phyloP scores from a whole-genome alignment of 2,329 filamentous ascomycete genomes.

The Dothiorella sarmentorum region DNA sequence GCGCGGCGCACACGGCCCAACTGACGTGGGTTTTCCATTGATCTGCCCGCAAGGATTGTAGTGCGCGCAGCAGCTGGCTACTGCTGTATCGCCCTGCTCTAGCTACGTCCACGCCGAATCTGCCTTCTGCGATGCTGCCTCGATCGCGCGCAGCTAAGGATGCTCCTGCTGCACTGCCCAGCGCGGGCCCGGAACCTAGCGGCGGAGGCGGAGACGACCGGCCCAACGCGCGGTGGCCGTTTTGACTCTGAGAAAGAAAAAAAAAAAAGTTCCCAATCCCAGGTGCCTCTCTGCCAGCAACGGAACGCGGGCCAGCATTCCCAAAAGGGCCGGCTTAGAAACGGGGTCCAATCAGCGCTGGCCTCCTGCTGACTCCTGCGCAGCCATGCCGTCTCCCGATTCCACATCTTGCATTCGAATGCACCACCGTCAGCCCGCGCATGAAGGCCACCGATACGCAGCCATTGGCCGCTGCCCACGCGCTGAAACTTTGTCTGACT shows the following conservation, averaged over 20 bases:
- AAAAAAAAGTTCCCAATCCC: neutral
- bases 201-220: neutral
- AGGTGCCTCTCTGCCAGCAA: neutral
- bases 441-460: neutral
- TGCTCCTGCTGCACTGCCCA: neutral
- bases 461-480: constrained; percentile 5
- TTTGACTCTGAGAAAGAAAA: neutral
- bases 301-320: constrained; percentile 4
- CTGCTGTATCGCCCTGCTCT: neutral
- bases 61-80: neutral
- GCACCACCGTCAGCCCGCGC: constrained; percentile 11
- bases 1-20: constrained; percentile 3
- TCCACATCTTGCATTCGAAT: constrained; percentile 4
- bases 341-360: constrained; percentile 6
- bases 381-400: neutral
- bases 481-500: constrained; percentile 13
- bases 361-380: constrained; percentile 3
- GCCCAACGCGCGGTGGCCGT: neutral
- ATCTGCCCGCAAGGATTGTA: constrained; percentile 7
- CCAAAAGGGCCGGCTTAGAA: neutral
- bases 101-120: neutral
- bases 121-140: neutral
- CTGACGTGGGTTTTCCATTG: constrained; percentile 1
- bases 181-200: neutral
- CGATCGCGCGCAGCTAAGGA: neutral